phyloP scores from a whole-genome alignment of 2,329 filamentous ascomycete genomes.

The Metarhizium rileyi region DNA sequence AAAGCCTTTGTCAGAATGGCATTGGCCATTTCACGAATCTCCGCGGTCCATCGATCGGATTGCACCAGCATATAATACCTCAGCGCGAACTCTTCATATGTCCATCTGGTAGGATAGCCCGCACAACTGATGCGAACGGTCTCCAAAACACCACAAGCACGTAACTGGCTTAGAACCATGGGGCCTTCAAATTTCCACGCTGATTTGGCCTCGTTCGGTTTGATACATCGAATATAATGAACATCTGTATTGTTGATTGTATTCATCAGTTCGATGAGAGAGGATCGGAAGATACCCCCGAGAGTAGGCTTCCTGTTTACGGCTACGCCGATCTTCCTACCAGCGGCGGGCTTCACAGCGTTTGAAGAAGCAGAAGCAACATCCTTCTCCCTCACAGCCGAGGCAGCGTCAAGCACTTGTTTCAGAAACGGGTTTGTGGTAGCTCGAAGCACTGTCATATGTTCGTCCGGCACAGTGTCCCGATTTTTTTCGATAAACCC shows the following conservation, averaged over 20 bases:
- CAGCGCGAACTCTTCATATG: constrained; percentile 94
- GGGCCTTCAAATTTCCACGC: constrained; percentile 98
- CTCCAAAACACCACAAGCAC: constrained; percentile 97
- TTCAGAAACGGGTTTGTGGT: constrained; percentile 79
- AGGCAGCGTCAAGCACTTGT: constrained; percentile 76
- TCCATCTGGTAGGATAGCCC: constrained; percentile 96
- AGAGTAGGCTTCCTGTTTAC: constrained; percentile 94
- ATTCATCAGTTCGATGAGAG: constrained; percentile 92
- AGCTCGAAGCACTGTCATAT: constrained; percentile 82
- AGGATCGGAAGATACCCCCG: constrained; percentile 97
- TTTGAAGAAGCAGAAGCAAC: constrained; percentile 50
- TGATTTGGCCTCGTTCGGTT: constrained; percentile 94
- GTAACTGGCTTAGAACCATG: constrained; percentile 94
- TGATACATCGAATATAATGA: constrained; percentile 98
- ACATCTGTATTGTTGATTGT: constrained; percentile 98
- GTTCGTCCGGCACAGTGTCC: constrained; percentile 96
- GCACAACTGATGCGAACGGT: constrained; percentile 96
- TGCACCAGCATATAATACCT: constrained; percentile 97
- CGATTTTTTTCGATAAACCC: constrained; percentile 99
- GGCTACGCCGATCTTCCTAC: constrained; percentile 81
- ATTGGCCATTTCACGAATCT: constrained; percentile 90
- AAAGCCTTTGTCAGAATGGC: constrained; percentile 83
- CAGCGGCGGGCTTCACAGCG: constrained; percentile 71
- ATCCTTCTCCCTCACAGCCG: constrained; percentile 85
- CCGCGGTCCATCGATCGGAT: constrained; percentile 81